phyloP scores from a whole-genome alignment of 805 yeast genomes.

The Wickerhamiella vanderwaltii region DNA sequence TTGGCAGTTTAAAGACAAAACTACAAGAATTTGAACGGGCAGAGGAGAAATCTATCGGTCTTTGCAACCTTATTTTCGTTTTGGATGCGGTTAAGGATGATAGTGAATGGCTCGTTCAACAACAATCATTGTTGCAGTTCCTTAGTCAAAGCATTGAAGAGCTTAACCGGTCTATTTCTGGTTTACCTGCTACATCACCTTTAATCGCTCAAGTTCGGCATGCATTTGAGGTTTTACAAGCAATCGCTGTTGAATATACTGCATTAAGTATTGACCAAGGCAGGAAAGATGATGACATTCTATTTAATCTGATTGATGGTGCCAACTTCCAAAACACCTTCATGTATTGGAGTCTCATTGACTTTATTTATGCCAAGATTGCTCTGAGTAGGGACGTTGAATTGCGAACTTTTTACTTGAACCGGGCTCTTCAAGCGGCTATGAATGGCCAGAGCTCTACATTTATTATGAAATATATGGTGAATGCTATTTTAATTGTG shows the following conservation, averaged over 20 bases:
- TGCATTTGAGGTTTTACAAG: slow-evolving; percentile 51
- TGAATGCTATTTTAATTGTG: slow-evolving; percentile 52
- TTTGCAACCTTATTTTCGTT: slow-evolving; percentile 52
- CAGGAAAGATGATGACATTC: background rate
- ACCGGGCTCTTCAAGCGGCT: slow-evolving; percentile 36
- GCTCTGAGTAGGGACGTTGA: slow-evolving; percentile 39
- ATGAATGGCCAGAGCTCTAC: slow-evolving; percentile 32
- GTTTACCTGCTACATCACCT: slow-evolving; percentile 19
- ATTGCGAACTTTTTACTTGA: slow-evolving; percentile 40
- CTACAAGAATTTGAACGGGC: slow-evolving; percentile 38
- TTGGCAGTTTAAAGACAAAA: slow-evolving; percentile 38
- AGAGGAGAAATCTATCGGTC: slow-evolving; percentile 47
- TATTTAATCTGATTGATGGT: background rate
- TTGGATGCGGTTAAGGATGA: slow-evolving; percentile 39
- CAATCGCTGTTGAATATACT: slow-evolving; percentile 32
- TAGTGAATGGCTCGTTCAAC: slow-evolving; percentile 23
- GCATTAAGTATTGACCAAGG: background rate
- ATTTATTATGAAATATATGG: slow-evolving; percentile 47
- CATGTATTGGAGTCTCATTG: slow-evolving; percentile 34
- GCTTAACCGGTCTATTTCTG: slow-evolving; percentile 1
- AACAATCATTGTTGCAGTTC: slow-evolving; percentile 8
- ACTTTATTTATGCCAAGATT: slow-evolving; percentile 44
- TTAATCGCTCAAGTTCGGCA: slow-evolving; percentile 41
- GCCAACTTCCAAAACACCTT: background rate
- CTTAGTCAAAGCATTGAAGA: slow-evolving; percentile 11